Conservation (phyloP, 176 grass and related monocot species). For the Triticum dicoccoides region DNA sequence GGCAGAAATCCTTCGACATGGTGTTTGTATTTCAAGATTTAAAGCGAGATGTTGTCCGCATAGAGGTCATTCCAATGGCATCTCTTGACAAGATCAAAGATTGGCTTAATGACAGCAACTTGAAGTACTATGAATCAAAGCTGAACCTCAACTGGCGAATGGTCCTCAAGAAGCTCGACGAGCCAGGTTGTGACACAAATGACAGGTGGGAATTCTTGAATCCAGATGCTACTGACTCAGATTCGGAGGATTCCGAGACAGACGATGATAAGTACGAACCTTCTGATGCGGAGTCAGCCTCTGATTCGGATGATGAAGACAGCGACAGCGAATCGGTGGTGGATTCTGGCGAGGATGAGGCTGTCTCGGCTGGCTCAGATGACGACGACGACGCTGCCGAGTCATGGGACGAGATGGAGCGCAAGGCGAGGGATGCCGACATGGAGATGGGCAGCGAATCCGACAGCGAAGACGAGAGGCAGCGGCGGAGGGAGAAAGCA, state of each 20-base stretch:
- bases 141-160: conserved; percentile 69
- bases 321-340: conserved; percentile 35
- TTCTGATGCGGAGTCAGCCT: conserved; percentile 44
- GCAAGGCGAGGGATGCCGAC: conserved; percentile 19
- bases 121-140: conserved; percentile 71
- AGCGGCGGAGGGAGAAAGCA: neutral
- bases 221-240: conserved; percentile 67
- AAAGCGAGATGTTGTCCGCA: conserved; percentile 55
- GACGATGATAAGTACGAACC: conserved; percentile 58
- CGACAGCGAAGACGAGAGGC: neutral
- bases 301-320: conserved; percentile 34
- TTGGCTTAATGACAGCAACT: conserved; percentile 51
- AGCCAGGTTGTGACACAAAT: conserved; percentile 49
- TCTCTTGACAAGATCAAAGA: conserved; percentile 60
- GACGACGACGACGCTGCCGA: neutral
- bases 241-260: conserved; percentile 42
- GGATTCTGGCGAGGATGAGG: conserved; percentile 51
- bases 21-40: conserved; percentile 67
- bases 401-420: conserved; percentile 25
- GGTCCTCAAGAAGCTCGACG: conserved; percentile 47
- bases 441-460: conserved; percentile 19
- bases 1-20: conserved; percentile 66
- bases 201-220: conserved; percentile 71
- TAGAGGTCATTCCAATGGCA: conserved; percentile 54
- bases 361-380: neutral